Conservation (phyloP, 2,329 filamentous ascomycete species). For the Fusarium haematococcum region DNA sequence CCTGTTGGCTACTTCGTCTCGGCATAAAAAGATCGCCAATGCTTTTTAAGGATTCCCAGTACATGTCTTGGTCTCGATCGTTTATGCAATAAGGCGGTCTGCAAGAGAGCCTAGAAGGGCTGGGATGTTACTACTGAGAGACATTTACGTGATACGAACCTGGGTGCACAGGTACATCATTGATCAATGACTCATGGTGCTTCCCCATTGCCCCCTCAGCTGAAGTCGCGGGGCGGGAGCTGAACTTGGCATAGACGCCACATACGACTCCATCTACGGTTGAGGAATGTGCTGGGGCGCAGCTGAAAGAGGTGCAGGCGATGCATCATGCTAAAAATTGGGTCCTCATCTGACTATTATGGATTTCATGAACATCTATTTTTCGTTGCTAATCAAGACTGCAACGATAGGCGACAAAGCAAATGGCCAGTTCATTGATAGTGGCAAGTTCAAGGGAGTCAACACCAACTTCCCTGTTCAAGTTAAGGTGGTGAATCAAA, state of each 20-base stretch:
- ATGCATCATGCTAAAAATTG: no score
- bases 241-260: background rate
- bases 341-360: background rate
- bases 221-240: no score
- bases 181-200: no score
- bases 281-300: background rate
- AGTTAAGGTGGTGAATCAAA: background rate
- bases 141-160: background rate
- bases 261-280: background rate
- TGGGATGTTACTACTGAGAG: background rate
- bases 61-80: no score
- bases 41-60: no score
- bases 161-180: no score
- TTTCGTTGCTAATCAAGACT: background rate
- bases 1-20: background rate
- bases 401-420: background rate
- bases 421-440: background rate
- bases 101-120: no score
- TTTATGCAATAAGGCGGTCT: no score
- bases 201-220: no score
- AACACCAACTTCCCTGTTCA: background rate
- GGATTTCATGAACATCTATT: background rate
- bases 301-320: no score
- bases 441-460: background rate
- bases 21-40: no score